These are phyloP conservation scores for Cryptococcus hybrid DNA, from an alignment of 1,284 basidiomycete genomes.

Conservation along the genomic window DNA sequence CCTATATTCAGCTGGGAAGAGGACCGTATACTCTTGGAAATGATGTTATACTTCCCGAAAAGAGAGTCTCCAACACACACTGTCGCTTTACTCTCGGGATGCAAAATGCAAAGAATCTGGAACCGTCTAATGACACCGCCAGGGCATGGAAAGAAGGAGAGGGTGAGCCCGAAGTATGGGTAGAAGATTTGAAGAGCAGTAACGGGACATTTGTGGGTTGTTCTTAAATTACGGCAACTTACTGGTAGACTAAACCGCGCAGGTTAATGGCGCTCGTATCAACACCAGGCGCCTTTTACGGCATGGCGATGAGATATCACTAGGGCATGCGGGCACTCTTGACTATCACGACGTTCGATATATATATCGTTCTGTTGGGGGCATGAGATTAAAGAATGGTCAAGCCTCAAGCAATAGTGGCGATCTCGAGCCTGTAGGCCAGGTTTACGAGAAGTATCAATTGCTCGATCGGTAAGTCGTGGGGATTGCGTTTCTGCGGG, in stretches of 20 bases:
- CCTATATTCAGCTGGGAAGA: slow-evolving; percentile 42
- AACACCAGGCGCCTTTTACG: slow-evolving; percentile 59
- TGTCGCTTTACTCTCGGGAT: slow-evolving; percentile 41
- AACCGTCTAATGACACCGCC: slow-evolving; percentile 14
- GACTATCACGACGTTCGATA: slow-evolving; percentile 56
- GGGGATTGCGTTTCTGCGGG: not conserved
- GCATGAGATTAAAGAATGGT: slow-evolving; percentile 20
- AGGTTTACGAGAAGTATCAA: slow-evolving; percentile 45
- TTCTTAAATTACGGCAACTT: not conserved
- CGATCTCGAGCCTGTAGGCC: slow-evolving; percentile 49
- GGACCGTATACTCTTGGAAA: slow-evolving; percentile 32
- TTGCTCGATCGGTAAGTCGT: slow-evolving; percentile 38
- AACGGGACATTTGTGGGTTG: slow-evolving; percentile 80
- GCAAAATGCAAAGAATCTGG: slow-evolving; percentile 21
- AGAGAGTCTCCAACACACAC: slow-evolving; percentile 45
- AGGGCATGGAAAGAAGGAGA: slow-evolving; percentile 37
- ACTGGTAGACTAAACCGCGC: not conserved
- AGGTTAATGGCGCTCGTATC: slow-evolving; percentile 72
- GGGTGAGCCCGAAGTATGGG: slow-evolving; percentile 58
- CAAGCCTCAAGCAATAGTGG: slow-evolving; percentile 26
- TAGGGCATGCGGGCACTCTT: slow-evolving; percentile 59
- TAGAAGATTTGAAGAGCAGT: slow-evolving; percentile 67
- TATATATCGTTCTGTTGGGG: slow-evolving; percentile 44
- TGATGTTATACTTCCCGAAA: slow-evolving; percentile 41
- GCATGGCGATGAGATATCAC: slow-evolving; percentile 78